phyloP scores from a whole-genome alignment of 73 alveolate species.

The Tetrahymena borealis region DNA sequence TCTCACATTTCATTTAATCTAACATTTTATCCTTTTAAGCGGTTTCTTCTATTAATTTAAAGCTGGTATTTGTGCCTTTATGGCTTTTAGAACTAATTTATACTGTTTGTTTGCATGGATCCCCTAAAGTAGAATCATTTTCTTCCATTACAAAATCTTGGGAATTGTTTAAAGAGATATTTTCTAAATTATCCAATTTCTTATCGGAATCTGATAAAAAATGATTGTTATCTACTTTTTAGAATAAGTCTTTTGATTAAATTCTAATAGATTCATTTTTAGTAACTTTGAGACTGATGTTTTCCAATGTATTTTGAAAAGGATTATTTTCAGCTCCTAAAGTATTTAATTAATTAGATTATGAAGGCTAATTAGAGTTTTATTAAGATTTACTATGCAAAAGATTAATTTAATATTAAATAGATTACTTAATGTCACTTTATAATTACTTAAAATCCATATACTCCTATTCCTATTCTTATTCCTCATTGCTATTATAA shows the following conservation, averaged over 20 bases:
- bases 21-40: not conserved
- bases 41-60: not conserved
- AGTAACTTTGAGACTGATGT: not conserved
- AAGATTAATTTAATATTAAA: not conserved
- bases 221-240: not conserved
- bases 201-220: not conserved
- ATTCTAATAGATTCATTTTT: not conserved
- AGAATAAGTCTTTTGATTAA: not conserved
- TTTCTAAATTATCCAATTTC: not conserved
- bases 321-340: not conserved
- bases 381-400: not conserved
- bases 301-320: not conserved
- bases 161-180: not conserved
- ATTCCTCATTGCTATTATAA: not conserved
- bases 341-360: not conserved
- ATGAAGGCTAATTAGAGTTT: not conserved
- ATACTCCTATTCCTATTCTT: not conserved
- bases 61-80: not conserved
- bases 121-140: too few relatives aligned
- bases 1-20: not conserved
- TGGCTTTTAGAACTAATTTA: not conserved
- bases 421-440: not conserved
- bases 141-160: not conserved
- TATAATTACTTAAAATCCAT: not conserved
- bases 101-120: too few relatives aligned